Evolutionary conservation across 2,329 filamentous ascomycete species (phyloP), one percentile per base, ranked within the genome.

Genomic region (Tricladium varicosporioides): DNA sequence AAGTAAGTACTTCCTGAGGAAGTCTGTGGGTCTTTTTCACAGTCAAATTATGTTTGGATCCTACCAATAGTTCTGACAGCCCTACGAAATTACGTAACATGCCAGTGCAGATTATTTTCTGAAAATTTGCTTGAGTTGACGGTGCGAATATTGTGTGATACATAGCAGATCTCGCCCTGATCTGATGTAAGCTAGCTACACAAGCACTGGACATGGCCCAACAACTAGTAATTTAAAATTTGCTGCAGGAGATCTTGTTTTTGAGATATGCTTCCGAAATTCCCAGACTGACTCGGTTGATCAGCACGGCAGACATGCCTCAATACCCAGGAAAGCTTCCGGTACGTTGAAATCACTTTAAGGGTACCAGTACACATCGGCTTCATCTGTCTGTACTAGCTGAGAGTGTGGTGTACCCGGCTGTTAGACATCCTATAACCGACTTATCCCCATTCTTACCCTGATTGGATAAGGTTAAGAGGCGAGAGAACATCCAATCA

Each of bases 401-500:
- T 54, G 57, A 57, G 50, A 56, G 45, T 18, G 22, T 27, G 22
- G 22, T 27, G 7, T 27, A 27, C 22, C 22, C 15, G 15, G 22
- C 44, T 19, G 18, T 14, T 50, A 42, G 27, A 16, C 48, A 8
- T 47, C 7, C 32, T 43, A 55, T 54, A 60, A 49, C 47, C 58
- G 56, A 54, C 32, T 48, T 40, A 11, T 16, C 48, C n/a, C 43
- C 40, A 50, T 31, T 48, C 50, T 40, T 36, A 48, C 16, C 5
- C 18, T 52, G 44, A 56, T 53, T 58, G 53, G 55, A 51, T 53
- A 31, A 50, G 53, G 47, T 43, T 36, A 44, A 51, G 48, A 44
- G 50, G 44, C 33, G 61, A 18, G 48, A 53, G 52, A 36, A 16
- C 52, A 48, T 59, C 53, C 58, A 57, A 54, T 59, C 53, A 60